These are phyloP conservation scores for Trichophyton benhamiae DNA, from an alignment of 2,329 filamentous ascomycete genomes.

Conservation along the genomic window DNA sequence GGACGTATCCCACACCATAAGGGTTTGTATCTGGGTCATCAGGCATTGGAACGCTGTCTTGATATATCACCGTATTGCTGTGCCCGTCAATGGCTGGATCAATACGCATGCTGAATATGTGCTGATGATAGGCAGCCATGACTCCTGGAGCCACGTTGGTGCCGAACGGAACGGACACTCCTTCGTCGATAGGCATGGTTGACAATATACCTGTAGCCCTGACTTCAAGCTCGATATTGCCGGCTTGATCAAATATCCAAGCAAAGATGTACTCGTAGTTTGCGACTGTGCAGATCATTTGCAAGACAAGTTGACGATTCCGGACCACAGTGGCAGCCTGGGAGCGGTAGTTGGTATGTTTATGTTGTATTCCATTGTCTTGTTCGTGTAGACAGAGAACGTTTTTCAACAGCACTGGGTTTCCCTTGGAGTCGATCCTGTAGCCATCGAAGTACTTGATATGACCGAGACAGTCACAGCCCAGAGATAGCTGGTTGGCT, in stretches of 20 bases:
- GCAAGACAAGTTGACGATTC: conserved; percentile 53
- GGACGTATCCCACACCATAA: conserved; percentile 40
- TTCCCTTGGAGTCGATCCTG: conserved; percentile 48
- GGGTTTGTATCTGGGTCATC: conserved; percentile 41
- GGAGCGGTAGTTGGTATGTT: conserved; percentile 60
- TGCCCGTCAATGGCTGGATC: conserved; percentile 51
- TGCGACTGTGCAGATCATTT: conserved; percentile 57
- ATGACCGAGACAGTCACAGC: conserved; percentile 58
- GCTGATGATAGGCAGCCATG: conserved; percentile 59
- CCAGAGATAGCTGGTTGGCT: conserved; percentile 57
- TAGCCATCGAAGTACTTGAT: conserved; percentile 55
- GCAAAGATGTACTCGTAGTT: conserved; percentile 66
- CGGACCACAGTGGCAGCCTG: conserved; percentile 51
- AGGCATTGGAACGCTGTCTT: conserved; percentile 50
- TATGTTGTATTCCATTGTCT: conserved; percentile 57
- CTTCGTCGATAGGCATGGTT: conserved; percentile 55
- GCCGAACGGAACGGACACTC: conserved; percentile 51
- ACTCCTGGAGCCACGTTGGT: conserved; percentile 59
- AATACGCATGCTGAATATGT: conserved; percentile 58
- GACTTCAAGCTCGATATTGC: conserved; percentile 54
- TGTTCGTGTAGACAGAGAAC: conserved; percentile 59
- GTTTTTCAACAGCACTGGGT: conserved; percentile 49
- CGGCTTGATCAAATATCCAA: conserved; percentile 60
- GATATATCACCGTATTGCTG: conserved; percentile 44
- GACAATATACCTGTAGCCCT: conserved; percentile 57